Percentiles rank a stretch among this genome's conserved stretches.
These are phyloP conservation scores for Penicillium italicum DNA, from an alignment of 2,329 filamentous ascomycete species.

Conservation along the genomic window DNA sequence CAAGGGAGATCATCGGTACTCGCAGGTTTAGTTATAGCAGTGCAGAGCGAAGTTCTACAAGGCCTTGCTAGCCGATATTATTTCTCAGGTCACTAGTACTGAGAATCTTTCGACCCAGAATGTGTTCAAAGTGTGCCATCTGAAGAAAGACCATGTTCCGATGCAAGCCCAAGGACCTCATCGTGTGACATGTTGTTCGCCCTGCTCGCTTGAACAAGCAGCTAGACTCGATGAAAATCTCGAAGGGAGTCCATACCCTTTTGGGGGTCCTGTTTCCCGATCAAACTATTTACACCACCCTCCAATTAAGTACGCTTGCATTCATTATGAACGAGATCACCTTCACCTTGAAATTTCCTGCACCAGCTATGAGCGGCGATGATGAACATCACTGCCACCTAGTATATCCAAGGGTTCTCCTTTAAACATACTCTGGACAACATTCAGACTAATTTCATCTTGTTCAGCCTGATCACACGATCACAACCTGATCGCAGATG, in stretches of 20 bases:
- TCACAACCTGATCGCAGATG: no score
- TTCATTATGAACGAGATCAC: background rate
- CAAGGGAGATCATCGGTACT: background rate
- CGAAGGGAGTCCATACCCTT: conserved; percentile 18
- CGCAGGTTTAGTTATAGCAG: conserved; percentile 4
- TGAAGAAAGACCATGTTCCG: background rate
- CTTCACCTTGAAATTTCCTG: background rate
- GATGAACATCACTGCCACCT: background rate
- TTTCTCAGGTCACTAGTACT: background rate
- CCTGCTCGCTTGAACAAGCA: conserved; percentile 17
- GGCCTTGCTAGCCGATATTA: background rate
- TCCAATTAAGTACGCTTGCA: background rate
- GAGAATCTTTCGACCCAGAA: background rate
- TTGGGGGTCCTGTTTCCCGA: background rate
- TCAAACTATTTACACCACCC: background rate
- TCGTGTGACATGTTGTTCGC: conserved; percentile 17
- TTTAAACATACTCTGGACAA: conserved; percentile 4
- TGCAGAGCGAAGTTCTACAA: background rate
- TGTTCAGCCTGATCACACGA: background rate
- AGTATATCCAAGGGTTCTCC: background rate
- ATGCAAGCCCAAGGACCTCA: conserved; percentile 12
- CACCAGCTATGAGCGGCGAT: background rate
- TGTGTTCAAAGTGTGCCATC: background rate
- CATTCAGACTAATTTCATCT: background rate
- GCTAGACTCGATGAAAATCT: conserved; percentile 12